Percentiles rank a stretch among this genome's conserved stretches.
Conservation (phyloP, 352 stramenopile genomes). For the Phytopythium vexans region DNA sequence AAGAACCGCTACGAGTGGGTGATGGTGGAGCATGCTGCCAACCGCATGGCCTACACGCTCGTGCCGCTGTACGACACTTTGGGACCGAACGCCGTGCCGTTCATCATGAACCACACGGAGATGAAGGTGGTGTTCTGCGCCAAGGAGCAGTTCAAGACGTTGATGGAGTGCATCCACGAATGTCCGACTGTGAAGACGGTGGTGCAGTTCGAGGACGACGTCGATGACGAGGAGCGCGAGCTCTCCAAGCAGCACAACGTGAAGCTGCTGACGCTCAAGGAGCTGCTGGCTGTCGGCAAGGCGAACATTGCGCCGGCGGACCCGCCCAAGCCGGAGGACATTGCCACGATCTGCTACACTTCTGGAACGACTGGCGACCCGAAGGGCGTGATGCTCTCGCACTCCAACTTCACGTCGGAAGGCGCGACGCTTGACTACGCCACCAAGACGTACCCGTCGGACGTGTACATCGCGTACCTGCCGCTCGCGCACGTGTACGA, state of each 20-base stretch:
- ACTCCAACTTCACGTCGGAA: constrained; percentile 43
- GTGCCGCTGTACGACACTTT: constrained; percentile 84
- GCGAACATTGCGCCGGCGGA: constrained; percentile 41
- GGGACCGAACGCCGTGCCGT: constrained; percentile 52
- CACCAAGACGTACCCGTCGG: constrained; percentile 8
- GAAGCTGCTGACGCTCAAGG: constrained; percentile 31
- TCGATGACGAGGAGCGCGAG: constrained; percentile 28
- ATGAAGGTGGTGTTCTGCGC: constrained; percentile 70
- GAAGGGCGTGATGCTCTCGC: constrained; percentile 66
- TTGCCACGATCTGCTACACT: constrained; percentile 93
- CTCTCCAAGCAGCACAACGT: constrained; percentile 32
- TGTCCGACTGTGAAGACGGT: constrained; percentile 51
- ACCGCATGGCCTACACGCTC: constrained; percentile 66
- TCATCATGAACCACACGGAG: constrained; percentile 76
- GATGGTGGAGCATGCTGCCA: constrained; percentile 54
- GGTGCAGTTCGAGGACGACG: constrained; percentile 48
- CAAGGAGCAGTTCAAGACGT: constrained; percentile 46
- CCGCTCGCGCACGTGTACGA: constrained; percentile 95
- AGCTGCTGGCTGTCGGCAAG: constrained; percentile 36
- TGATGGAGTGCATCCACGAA: constrained; percentile 43
- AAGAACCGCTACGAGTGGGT: constrained; percentile 76
- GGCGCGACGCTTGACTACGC: constrained; percentile 10
- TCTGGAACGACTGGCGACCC: constrained; percentile 71
- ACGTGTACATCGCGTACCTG: constrained; percentile 89
- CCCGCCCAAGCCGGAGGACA: constrained; percentile 54